phyloP scores from a whole-genome alignment of 208 protist genomes.

The Zelonia costaricensis region DNA sequence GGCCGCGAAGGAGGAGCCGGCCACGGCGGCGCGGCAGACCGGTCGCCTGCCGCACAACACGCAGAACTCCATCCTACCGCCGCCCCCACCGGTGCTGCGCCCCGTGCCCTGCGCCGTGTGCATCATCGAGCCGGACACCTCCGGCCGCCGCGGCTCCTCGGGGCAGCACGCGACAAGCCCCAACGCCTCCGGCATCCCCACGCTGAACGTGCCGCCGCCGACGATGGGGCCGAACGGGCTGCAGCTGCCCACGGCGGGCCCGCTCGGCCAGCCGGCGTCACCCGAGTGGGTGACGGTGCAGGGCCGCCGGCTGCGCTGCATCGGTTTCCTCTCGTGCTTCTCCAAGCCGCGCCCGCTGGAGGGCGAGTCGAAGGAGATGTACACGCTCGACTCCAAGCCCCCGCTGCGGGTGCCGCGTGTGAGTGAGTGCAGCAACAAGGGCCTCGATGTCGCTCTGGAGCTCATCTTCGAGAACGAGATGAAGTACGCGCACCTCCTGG shows the following conservation, averaged over 20 bases:
- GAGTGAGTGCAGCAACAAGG: constrained; percentile 21
- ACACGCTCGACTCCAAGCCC: constrained; percentile 4
- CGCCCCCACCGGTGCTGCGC: constrained; percentile 41
- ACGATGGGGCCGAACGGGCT: constrained; percentile 3
- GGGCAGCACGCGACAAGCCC: neutral
- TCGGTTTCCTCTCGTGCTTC: constrained; percentile 64
- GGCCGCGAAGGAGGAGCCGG: neutral
- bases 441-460: constrained; percentile 63
- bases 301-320: constrained; percentile 56
- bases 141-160: constrained; percentile 19
- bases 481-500: constrained; percentile 53
- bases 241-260: neutral
- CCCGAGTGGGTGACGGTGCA: constrained; percentile 52
- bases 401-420: constrained; percentile 17
- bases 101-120: constrained; percentile 83
- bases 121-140: constrained; percentile 66
- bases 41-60: neutral
- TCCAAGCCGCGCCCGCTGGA: constrained; percentile 13
- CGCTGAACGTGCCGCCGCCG: constrained; percentile 3
- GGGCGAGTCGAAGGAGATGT: neutral
- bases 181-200: constrained; percentile 8
- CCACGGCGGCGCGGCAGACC: neutral
- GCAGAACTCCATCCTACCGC: neutral
- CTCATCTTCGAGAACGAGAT: constrained; percentile 66
- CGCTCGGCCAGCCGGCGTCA: neutral